Base-by-base conservation (phyloP, 2,329 filamentous ascomycete species). In the Beauveria pseudobassiana region DNA sequence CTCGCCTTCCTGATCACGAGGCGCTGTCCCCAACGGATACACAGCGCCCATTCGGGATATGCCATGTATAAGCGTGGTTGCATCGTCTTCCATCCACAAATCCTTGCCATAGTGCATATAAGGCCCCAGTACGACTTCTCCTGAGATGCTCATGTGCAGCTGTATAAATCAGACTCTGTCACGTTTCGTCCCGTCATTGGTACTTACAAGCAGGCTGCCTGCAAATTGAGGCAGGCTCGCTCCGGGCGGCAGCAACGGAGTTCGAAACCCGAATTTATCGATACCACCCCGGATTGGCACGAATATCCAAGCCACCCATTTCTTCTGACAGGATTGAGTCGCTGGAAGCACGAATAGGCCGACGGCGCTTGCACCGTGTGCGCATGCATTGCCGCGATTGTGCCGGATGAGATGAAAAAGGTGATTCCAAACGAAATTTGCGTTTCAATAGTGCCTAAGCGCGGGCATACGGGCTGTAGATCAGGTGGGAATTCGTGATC, bases 301-400 rank as follows among this genome's bases (percentile, higher is more conserved):
- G 34, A 59, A 59, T 43, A 59, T 52, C 57, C 57, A 59, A 3
- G 57, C 48, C 4, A 52, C 57, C 57, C 57, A 59, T 52, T 42
- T 51, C 57, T 45, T 59, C 48, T 59, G 10, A 59, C 57, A 10
- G 57, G 57, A 40, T 52, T 52, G 10, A 59, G 57, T n/a, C 57
- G 38, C 48, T 52, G 38, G 26, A 52, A 59, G 46, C 57, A 59
- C 18, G 57, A 38, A 40, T 52, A 59, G 10, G 57, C 57, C 3
- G 57, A 52, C 48, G 57, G 57, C 22, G 57, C 57, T 9, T 59
- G 57, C 38, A 30, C 12, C 9, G 57, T 59, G 26, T 59, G 57
- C 8, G 57, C 57, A 28, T 59, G 57, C 3, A 59, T 59, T n/a
- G 57, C 57, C 26, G 57, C 57, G 18, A 59, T 59, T 8, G 50